Evolutionary conservation across 805 yeast genomes (phyloP).

Genomic region (Cyberlindnera saturnus): DNA sequence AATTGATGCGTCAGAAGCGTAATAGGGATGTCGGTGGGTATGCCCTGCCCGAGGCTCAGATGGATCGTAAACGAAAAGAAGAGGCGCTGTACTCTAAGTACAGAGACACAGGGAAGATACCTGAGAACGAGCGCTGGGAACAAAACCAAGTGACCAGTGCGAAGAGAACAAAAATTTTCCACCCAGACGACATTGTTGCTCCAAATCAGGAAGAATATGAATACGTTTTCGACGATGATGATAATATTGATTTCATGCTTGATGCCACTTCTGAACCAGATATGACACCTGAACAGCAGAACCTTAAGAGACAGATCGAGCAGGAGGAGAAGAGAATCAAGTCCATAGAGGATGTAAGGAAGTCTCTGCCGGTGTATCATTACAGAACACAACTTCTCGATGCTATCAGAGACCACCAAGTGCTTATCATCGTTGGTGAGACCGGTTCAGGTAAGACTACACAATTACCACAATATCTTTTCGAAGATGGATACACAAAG

Average conservation of each 20-base stretch:
- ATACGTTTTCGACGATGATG: slow-evolving; percentile 70
- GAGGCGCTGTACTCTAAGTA: slow-evolving; percentile 38
- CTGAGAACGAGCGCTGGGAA: slow-evolving; percentile 21
- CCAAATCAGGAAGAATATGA: slow-evolving; percentile 51
- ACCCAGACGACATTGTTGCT: slow-evolving; percentile 36
- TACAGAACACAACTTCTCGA: slow-evolving; percentile 54
- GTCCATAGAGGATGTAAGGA: slow-evolving; percentile 37
- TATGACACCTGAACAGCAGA: slow-evolving; percentile 26
- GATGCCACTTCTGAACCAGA: slow-evolving; percentile 26
- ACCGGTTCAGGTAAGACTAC: slow-evolving; percentile 96
- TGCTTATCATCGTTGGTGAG: slow-evolving; percentile 74
- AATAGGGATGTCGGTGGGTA: slow-evolving; percentile 34
- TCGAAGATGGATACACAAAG: slow-evolving; percentile 72
- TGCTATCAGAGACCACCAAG: slow-evolving; percentile 58
- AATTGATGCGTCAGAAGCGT: slow-evolving; percentile 35
- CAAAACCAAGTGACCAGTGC: slow-evolving; percentile 12
- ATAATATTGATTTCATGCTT: slow-evolving; percentile 46
- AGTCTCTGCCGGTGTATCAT: slow-evolving; percentile 68
- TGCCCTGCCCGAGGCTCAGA: slow-evolving; percentile 50
- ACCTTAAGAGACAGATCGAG: slow-evolving; percentile 29
- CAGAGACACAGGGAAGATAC: slow-evolving; percentile 30
- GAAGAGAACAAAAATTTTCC: slow-evolving; percentile 21
- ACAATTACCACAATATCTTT: slow-evolving; percentile 81
- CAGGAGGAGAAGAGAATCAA: slow-evolving; percentile 29
- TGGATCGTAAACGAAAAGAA: slow-evolving; percentile 51